Evolutionary conservation across 352 stramenopile species (phyloP), one percentile per base, ranked within the genome.

Genomic region (Peronospora tabacina): DNA sequence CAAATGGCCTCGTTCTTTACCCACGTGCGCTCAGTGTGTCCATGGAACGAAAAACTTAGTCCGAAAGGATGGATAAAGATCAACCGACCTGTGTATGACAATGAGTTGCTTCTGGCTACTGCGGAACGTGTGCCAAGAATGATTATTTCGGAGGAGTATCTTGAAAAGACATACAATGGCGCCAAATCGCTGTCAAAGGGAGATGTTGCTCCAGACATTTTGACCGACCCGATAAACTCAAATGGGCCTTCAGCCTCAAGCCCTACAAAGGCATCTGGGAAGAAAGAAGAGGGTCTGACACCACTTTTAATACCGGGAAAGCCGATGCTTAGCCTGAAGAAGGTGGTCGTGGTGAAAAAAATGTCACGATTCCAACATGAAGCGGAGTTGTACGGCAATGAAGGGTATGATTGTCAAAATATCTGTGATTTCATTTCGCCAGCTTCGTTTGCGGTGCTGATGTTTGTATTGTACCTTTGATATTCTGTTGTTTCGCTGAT

Each of bases 1-100:
- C 72, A 74, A 29, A 76, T 88, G 58, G 74, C 79, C n/a, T 76
- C 82, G n/a, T 91, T 72, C 48, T 94, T 94, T 41, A 90, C 82
- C 34, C 80, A 92, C 51, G 78, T 94, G 61, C 83, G 83, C n/a
- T 92, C 82, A 0, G 82, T 94, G 39, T 94, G 83, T 63, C 83
- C 83, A 13, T 94, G 83, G 83, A 92, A 94, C 50, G 78, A 90
- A 52, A 92, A 90, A 53, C 70, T 92, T 20, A 93, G 80, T 52
- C 82, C 80, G 1, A 92, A 92, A 49, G 82, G 80, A 44, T 94
- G 80, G 82, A 90, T 79, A 54, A 90, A 91, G 66, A 94, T 94
- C 30, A 69, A 87, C 38, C 72, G 83, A n/a, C 82, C 82, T 0
- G 82, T 92, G 41, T 94, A 94, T 47, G 82, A 94, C 53, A 94